Evolutionary conservation across 2,329 filamentous ascomycete genomes (phyloP), one percentile per base, ranked within the genome.

Genomic region (Sarocladium brachiariae): DNA sequence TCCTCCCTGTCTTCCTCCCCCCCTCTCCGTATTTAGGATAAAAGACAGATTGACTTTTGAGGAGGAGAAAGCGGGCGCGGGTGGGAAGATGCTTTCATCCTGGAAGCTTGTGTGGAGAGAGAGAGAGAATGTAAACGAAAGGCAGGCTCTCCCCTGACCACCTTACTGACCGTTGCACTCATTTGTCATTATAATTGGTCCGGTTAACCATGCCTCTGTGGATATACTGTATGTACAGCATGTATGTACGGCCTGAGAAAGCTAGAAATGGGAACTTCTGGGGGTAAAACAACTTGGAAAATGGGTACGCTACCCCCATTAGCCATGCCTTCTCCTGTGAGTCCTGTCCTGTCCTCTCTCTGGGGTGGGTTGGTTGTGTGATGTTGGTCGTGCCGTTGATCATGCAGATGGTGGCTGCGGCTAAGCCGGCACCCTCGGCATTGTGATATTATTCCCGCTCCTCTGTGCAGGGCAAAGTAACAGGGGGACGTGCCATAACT

Each of bases 231-330:
- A n/a, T n/a, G n/a, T n/a, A n/a, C n/a, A n/a, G n/a, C n/a, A n/a
- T n/a, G n/a, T n/a, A n/a, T n/a, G n/a, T n/a, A n/a, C n/a, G n/a
- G n/a, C n/a, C n/a, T n/a, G n/a, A n/a, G n/a, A n/a, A n/a, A n/a
- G n/a, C n/a, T n/a, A n/a, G 37, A 23, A 7, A 25, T 39, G 35
- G 35, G 35, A 21, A 39, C 35, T 39, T 39, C n/a, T 19, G 18
- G 35, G 33, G 35, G 35, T 35, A n/a, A 39, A 23, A 39, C 16
- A 25, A 43, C 27, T 30, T 30, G 27, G n/a, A 18, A n/a, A n/a
- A 43, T 43, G 39, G 39, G 39, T 43, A 43, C 39, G 39, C 39
- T 43, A 43, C 19, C 39, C 39, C 23, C 21, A 43, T 43, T 43
- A 43, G 39, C 39, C 39, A 43, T 43, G 39, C 27, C 27, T 30